Evolutionary conservation across 148 eudicot genomes (phyloP), one percentile per base, ranked within the genome.

Genomic region (Persicaria maculosa): DNA sequence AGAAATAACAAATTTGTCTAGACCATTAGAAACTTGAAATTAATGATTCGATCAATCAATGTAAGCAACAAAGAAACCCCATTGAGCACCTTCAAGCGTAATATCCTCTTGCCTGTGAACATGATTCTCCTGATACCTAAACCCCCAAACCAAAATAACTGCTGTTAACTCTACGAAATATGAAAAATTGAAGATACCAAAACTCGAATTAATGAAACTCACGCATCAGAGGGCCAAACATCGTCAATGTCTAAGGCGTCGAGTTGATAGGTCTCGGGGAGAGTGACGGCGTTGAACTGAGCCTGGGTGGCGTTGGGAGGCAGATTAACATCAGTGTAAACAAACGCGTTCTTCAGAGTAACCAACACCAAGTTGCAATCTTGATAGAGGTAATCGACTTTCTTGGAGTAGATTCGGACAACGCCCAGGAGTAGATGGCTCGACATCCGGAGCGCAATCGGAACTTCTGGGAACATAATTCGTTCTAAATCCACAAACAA

Each of bases 371-470:
- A 68, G 69, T 89, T 89, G 83, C 87, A 96, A 68, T 96, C 99
- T n/a, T 88, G 85, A 70, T 79, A 84, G 36, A 96, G 83, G 80
- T 92, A 96, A 5, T 96, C 97, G 20, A 92, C 97, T 82, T 96
- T 84, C 83, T 92, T 96, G 1, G 97, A 83, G 52, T 92, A 96
- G 70, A 96, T 93, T 54, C 97, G 83, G 71, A 89, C 99, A 65
- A 96, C 91, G 9, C 99, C 99, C 64, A 96, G 79, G 44, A 96
- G 85, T 71, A 96, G 95, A 86, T 96, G 92, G 9, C 94, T 86
- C 11, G 91, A 92, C 95, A 91, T 86, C 80, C 99, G 88, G 50
- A 96, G 83, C 0, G 99, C 99, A 70, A 96, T 86, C 16, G 99
- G 99, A 16, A 90, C 91, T 75, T 86, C 95, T n/a, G 99, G 99